Evolutionary conservation across 2,329 filamentous ascomycete genomes (phyloP).

Genomic region (Exophiala xenobiotica): DNA sequence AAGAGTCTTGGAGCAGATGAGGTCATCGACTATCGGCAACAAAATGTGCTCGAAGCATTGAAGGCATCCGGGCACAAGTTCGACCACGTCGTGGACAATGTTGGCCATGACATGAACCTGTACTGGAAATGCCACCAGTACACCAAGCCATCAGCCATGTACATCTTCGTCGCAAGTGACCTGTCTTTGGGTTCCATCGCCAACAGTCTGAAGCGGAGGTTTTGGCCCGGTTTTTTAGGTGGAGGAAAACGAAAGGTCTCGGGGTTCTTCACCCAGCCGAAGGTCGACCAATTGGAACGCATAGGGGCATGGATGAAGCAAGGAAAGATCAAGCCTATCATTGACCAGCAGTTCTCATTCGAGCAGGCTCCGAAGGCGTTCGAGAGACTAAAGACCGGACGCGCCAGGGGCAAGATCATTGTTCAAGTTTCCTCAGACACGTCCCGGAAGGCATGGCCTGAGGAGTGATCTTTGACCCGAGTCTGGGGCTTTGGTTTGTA

Average conservation of each 20-base stretch:
- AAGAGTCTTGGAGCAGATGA: constrained; percentile 61
- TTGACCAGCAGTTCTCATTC: constrained; percentile 58
- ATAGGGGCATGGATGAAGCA: constrained; percentile 57
- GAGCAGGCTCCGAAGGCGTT: constrained; percentile 59
- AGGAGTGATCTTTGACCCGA: too few species aligned
- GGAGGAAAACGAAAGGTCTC: neutral
- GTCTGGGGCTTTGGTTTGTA: too few species aligned
- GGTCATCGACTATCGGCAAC: constrained; percentile 59
- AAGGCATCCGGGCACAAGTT: constrained; percentile 48
- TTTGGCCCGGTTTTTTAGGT: neutral
- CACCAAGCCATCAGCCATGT: neutral
- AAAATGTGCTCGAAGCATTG: constrained; percentile 46
- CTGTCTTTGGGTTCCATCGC: neutral
- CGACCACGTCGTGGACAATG: constrained; percentile 57
- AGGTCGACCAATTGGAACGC: constrained; percentile 42
- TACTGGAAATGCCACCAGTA: neutral
- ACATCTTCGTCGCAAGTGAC: neutral
- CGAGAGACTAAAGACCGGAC: constrained; percentile 56
- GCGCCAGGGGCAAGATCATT: constrained; percentile 61
- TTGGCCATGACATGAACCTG: constrained; percentile 47
- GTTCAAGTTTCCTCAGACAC: constrained; percentile 33
- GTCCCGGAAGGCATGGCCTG: neutral
- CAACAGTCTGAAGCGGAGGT: neutral
- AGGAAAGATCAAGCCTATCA: constrained; percentile 56
- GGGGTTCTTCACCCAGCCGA: neutral